Evolutionary conservation across 208 protist genomes (phyloP).

Genomic region (Lotmaria passim): DNA sequence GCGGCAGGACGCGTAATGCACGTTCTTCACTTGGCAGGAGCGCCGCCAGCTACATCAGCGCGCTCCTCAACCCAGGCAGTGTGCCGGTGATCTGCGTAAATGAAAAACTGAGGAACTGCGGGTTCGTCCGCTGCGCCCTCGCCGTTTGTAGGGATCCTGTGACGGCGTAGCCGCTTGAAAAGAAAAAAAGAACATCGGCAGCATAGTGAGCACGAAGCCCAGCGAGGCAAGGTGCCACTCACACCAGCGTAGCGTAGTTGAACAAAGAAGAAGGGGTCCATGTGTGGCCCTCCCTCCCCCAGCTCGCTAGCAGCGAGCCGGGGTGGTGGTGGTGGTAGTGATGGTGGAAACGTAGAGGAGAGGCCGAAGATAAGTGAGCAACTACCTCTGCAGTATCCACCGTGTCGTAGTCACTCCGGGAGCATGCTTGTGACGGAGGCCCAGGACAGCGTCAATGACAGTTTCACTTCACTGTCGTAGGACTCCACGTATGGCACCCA

Average conservation of each 20-base stretch:
- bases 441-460: constrained; percentile 12
- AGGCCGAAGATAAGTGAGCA: background rate
- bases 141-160: constrained; percentile 20
- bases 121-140: constrained; percentile 16
- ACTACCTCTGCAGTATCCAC: background rate
- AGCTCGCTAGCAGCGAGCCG: constrained; percentile 20
- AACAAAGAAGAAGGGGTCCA: constrained; percentile 2
- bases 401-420: constrained; percentile 12
- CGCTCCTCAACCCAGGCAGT: constrained; percentile 16
- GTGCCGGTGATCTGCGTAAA: constrained; percentile 13
- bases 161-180: constrained; percentile 2
- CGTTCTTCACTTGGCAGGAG: constrained; percentile 1
- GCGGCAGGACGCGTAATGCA: background rate
- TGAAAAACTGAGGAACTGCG: constrained; percentile 18
- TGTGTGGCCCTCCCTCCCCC: no score
- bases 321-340: constrained; percentile 3
- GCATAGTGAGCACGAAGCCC: background rate
- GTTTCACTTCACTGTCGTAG: constrained; percentile 4
- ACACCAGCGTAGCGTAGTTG: constrained; percentile 1
- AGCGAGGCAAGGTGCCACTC: constrained; percentile 15
- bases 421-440: constrained; percentile 4
- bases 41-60: constrained; percentile 3
- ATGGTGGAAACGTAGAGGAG: constrained; percentile 11
- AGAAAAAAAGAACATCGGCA: background rate
- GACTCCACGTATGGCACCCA: constrained; percentile 14